phyloP scores from a whole-genome alignment of 164 flowering plant species.

The Cinnamomum micranthum region DNA sequence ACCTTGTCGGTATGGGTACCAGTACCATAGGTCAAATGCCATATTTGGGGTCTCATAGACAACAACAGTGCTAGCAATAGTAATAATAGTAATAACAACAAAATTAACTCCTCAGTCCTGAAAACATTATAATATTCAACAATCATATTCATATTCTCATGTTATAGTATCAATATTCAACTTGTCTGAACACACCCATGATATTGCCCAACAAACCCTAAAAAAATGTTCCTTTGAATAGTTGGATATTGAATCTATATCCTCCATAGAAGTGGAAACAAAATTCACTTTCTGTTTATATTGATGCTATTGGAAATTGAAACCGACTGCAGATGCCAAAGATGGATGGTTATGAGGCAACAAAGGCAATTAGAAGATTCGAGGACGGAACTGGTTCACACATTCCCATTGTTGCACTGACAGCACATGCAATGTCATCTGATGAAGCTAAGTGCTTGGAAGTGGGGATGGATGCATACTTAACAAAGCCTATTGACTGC shows the following conservation, averaged over 20 bases:
- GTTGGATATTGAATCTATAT: no score
- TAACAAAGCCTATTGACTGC: conserved; percentile 89
- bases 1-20: no score
- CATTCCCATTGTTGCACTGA: conserved; percentile 90
- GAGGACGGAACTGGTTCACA: conserved; percentile 60
- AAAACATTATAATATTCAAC: no score
- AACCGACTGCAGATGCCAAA: conserved; percentile 75
- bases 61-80: no score
- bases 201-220: background rate
- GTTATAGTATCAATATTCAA: no score
- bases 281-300: background rate
- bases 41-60: no score
- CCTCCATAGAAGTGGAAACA: no score
- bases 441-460: conserved; percentile 96
- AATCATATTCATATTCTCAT: no score
- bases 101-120: no score
- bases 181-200: background rate
- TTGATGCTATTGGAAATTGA: background rate
- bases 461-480: conserved; percentile 97
- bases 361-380: conserved; percentile 71
- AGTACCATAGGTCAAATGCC: no score
- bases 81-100: no score
- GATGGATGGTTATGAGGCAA: conserved; percentile 99
- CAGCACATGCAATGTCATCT: conserved; percentile 98
- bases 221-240: background rate